These are phyloP conservation scores for Posidonia australis DNA, from an alignment of 106 monocot genomes.

Conservation along the genomic window DNA sequence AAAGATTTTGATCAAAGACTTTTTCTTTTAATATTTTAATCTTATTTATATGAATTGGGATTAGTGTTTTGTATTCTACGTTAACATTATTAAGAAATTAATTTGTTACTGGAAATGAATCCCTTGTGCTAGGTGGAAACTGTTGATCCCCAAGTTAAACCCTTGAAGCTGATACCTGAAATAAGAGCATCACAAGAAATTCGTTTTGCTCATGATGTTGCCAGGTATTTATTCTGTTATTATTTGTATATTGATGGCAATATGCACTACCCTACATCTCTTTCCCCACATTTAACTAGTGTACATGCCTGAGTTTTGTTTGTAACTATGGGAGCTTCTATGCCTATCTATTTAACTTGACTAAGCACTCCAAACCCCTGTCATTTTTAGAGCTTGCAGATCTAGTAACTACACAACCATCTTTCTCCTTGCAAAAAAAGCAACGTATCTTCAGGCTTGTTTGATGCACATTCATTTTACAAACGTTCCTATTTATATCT, in stretches of 20 bases:
- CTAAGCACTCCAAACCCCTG: too few relatives aligned
- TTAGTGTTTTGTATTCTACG: too few relatives aligned
- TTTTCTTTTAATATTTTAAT: too few relatives aligned
- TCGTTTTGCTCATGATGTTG: constrained; percentile 78
- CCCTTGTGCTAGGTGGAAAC: constrained; percentile 61
- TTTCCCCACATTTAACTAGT: too few relatives aligned
- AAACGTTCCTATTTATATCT: constrained; percentile 41
- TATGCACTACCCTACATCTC: too few relatives aligned
- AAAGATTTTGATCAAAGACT: too few relatives aligned
- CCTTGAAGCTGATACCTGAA: constrained; percentile 81
- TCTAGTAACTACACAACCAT: constrained; percentile 74
- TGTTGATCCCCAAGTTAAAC: constrained; percentile 86
- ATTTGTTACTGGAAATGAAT: not conserved
- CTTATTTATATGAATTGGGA: too few relatives aligned
- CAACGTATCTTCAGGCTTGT: constrained; percentile 88
- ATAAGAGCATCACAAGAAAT: constrained; percentile 67
- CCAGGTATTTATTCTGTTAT: too few relatives aligned
- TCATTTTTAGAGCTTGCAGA: constrained; percentile 64
- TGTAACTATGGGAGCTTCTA: not conserved
- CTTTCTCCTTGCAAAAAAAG: constrained; percentile 87
- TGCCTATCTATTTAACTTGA: too few relatives aligned
- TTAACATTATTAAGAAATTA: not conserved
- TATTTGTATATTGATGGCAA: not conserved
- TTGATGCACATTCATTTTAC: constrained; percentile 99
- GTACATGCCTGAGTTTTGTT: too few relatives aligned